phyloP scores from a whole-genome alignment of 352 stramenopile genomes.

The Globisporangium barbulae region DNA sequence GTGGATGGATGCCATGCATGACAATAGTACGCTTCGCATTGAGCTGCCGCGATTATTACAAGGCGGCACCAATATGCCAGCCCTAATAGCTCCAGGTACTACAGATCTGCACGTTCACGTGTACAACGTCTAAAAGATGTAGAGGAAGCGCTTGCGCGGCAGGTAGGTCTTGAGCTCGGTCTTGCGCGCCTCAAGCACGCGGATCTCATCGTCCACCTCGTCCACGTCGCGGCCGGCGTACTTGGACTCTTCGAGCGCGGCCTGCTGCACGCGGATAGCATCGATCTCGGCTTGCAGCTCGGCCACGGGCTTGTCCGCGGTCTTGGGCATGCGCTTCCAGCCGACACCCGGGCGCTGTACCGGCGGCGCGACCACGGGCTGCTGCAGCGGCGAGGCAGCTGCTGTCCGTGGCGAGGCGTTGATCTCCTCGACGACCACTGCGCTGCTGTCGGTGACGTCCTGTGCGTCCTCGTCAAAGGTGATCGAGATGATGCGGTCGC shows the following conservation, averaged over 20 bases:
- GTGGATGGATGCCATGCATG: too few relatives aligned
- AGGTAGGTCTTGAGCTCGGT: constrained; percentile 60
- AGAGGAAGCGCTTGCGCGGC: constrained; percentile 74
- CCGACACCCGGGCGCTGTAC: constrained; percentile 45
- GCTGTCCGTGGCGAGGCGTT: constrained; percentile 20
- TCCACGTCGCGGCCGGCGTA: constrained; percentile 77
- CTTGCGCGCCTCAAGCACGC: constrained; percentile 61
- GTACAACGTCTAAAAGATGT: constrained; percentile 53
- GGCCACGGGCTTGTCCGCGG: constrained; percentile 20
- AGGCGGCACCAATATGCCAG: too few relatives aligned
- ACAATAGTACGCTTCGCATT: not conserved
- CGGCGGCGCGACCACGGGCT: constrained; percentile 22
- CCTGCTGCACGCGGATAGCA: constrained; percentile 53
- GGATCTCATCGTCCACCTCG: constrained; percentile 75
- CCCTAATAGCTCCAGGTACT: too few relatives aligned
- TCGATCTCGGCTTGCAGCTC: constrained; percentile 55
- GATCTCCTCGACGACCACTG: constrained; percentile 21
- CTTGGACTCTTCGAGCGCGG: constrained; percentile 66
- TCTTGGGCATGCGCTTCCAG: constrained; percentile 39
- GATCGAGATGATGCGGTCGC: constrained; percentile 59
- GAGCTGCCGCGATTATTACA: not conserved
- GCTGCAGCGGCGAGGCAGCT: constrained; percentile 6
- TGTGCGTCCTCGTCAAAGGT: constrained; percentile 56
- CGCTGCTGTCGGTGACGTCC: constrained; percentile 9
- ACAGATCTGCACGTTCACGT: too few relatives aligned